Evolutionary conservation across 2,329 filamentous ascomycete species (phyloP).

Genomic region (Paramyrothecium sp.): DNA sequence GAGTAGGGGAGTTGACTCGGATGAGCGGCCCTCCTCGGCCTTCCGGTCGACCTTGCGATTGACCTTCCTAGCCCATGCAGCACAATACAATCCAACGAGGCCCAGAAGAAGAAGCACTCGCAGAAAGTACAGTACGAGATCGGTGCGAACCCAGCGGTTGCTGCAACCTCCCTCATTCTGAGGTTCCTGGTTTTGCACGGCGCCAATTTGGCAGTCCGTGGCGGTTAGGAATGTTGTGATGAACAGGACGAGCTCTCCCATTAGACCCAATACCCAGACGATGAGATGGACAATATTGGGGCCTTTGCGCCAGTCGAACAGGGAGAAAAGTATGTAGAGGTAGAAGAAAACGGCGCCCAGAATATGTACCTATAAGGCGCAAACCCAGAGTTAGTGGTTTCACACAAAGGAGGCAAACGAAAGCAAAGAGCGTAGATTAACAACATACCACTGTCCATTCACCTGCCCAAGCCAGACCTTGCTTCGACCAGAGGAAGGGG

Average conservation of each 20-base stretch:
- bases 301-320: constrained; percentile 79
- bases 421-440: background rate
- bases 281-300: constrained; percentile 78
- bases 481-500: constrained; percentile 34
- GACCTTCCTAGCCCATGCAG: constrained; percentile 39
- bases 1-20: constrained; percentile 66
- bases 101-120: constrained; percentile 67
- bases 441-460: constrained; percentile 70
- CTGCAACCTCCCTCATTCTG: constrained; percentile 26
- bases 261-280: constrained; percentile 73
- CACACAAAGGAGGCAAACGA: background rate
- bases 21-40: constrained; percentile 37
- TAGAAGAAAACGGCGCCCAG: constrained; percentile 85
- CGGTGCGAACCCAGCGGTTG: constrained; percentile 46
- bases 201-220: constrained; percentile 59
- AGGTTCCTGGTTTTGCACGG: constrained; percentile 23
- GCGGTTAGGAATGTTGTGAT: constrained; percentile 68
- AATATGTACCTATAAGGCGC: constrained; percentile 69
- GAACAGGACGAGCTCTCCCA: constrained; percentile 72
- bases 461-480: constrained; percentile 69
- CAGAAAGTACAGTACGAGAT: constrained; percentile 64
- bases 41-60: constrained; percentile 33
- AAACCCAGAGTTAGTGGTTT: constrained; percentile 3
- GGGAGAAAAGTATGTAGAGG: constrained; percentile 78
- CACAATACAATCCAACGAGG: constrained; percentile 49